These are phyloP conservation scores for Polyporus tsugae DNA, from an alignment of 1,284 basidiomycete species.

Conservation along the genomic window DNA sequence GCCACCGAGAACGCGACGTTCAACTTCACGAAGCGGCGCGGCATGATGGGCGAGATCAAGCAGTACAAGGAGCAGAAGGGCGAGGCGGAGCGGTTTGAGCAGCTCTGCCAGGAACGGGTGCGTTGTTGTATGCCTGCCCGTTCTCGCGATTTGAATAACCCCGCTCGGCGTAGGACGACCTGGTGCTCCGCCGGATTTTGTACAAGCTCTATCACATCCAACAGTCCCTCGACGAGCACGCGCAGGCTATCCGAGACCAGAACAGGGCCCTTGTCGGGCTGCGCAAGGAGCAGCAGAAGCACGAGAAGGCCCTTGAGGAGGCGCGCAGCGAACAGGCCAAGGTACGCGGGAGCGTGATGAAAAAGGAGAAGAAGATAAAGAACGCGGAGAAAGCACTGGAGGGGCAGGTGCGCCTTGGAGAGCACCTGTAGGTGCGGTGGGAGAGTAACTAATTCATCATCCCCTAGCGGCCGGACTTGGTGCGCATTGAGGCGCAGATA, in stretches of 20 bases:
- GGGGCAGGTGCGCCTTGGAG: constrained; percentile 63
- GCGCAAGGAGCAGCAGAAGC: constrained; percentile 70
- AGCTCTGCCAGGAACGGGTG: constrained; percentile 77
- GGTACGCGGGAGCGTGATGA: constrained; percentile 60
- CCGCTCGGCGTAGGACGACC: constrained; percentile 65
- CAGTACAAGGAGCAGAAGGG: constrained; percentile 97
- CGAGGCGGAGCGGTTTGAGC: constrained; percentile 91
- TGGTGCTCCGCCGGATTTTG: constrained; percentile 84
- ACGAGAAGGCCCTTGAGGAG: constrained; percentile 78
- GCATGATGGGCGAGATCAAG: constrained; percentile 95
- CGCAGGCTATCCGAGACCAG: constrained; percentile 73
- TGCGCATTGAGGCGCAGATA: constrained; percentile 87
- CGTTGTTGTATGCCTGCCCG: constrained; percentile 37
- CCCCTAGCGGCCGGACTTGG: constrained; percentile 81
- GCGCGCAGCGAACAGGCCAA: constrained; percentile 85
- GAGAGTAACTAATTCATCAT: neutral
- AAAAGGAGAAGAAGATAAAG: constrained; percentile 44
- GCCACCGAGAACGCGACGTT: constrained; percentile 94
- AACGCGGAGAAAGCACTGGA: constrained; percentile 47
- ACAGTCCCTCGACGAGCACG: constrained; percentile 77
- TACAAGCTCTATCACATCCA: constrained; percentile 95
- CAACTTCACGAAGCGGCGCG: constrained; percentile 93
- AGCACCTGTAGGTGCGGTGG: neutral
- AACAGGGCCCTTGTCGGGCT: constrained; percentile 76
- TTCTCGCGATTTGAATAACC: too few species aligned